Evolutionary conservation across 1,139 yeast species (phyloP), one percentile per base, ranked within the genome.

Genomic region (Hanseniaspora sp.): DNA sequence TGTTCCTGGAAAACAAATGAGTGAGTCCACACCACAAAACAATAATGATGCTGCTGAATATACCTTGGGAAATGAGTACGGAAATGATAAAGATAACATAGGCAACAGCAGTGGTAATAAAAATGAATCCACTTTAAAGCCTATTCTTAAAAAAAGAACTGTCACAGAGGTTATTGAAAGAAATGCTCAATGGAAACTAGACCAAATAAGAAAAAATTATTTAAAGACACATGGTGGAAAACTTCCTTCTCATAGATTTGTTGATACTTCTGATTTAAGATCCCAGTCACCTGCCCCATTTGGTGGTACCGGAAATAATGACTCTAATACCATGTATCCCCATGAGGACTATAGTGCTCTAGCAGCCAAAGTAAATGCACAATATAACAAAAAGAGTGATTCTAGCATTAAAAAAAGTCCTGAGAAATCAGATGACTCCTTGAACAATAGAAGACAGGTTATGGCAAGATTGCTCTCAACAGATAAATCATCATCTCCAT

Each of bases 131-230:
- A 65, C 60, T 46, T 71, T 64, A n/a, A 82, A 83, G 65, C 94
- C 95, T 17, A 87, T 87, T 58, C 72, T 87, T 62, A 87, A 87
- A 68, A 83, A 83, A 67, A 75, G 95, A 63, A 82, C 92, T 1
- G 83, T 85, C 33, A 78, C 86, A 54, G 95, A 86, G 64, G 78
- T 81, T 69, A 62, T 67, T 28, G 68, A 66, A 54, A 69, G 67
- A 56, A 67, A 67, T 55, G 62, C 70, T 1, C 60, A 59, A 40
- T 67, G 70, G 70, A 66, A 64, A 54, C 57, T 67, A 38, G 64
- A 64, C 48, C 67, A 66, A 52, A 69, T 67, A 12, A 64, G 67
- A 55, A 66, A 66, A 55, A 69, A 65, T 58, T 54, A 49, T 31
- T 39, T 48, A 45, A 49, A 49, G 33, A 41, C 29, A n/a, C 54